phyloP scores from a whole-genome alignment of 805 yeast species.

The Candida hungchunana region DNA sequence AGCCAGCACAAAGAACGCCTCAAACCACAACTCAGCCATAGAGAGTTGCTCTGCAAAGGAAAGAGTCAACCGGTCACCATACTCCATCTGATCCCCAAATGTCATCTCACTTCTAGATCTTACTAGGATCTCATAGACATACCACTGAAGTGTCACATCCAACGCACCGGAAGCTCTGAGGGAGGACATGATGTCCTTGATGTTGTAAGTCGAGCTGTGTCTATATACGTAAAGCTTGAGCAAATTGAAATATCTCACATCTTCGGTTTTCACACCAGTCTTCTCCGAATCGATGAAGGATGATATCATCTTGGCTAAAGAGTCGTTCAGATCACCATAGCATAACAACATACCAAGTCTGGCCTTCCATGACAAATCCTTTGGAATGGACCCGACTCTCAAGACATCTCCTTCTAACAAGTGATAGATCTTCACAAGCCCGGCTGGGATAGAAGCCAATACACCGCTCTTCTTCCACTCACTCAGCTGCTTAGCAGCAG shows the following conservation, averaged over 20 bases:
- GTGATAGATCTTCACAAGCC: slow-evolving; percentile 56
- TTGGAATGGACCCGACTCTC: slow-evolving; percentile 26
- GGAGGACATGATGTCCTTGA: slow-evolving; percentile 16
- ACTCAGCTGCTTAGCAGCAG: slow-evolving; percentile 58
- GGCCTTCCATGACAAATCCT: slow-evolving; percentile 62
- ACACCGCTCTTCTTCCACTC: slow-evolving; percentile 55
- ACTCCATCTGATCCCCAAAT: slow-evolving; percentile 19
- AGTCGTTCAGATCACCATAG: slow-evolving; percentile 50
- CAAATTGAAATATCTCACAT: slow-evolving; percentile 23
- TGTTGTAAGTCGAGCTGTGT: slow-evolving; percentile 15
- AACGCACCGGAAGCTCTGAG: slow-evolving; percentile 20
- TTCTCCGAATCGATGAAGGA: slow-evolving; percentile 24
- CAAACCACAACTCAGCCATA: slow-evolving; percentile 44
- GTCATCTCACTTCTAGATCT: slow-evolving; percentile 28
- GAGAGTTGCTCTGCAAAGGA: slow-evolving; percentile 50
- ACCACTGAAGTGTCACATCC: slow-evolving; percentile 47
- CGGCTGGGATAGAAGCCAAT: slow-evolving; percentile 43
- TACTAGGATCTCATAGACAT: slow-evolving; percentile 40
- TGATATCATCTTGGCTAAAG: slow-evolving; percentile 30
- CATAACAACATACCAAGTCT: slow-evolving; percentile 55
- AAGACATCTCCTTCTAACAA: slow-evolving; percentile 53
- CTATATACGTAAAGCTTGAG: slow-evolving; percentile 29
- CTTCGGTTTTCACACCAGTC: slow-evolving; percentile 10
- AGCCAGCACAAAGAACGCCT: slow-evolving; percentile 59
- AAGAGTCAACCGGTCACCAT: slow-evolving; percentile 37